Base-by-base conservation (phyloP, 2,329 filamentous ascomycete genomes). In the Diplocarpon mali region DNA sequence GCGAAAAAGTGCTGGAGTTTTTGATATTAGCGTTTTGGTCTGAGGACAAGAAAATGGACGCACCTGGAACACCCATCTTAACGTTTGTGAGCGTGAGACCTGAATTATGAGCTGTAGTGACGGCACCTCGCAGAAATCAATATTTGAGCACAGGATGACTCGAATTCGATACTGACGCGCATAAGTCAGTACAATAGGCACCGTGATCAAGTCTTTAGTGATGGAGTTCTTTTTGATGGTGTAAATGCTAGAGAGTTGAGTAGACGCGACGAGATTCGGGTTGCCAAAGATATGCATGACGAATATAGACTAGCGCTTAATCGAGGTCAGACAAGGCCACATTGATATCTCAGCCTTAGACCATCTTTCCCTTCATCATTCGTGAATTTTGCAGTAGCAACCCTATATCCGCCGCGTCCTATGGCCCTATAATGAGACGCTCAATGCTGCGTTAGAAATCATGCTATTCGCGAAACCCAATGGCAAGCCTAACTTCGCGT, bases 1-100 rank as follows among this genome's bases (percentile, higher is more conserved):
- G 76, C 59, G 77, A 66, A 95, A 96, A 15, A 61, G 48, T 36
- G 59, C 59, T 56, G 45, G 11, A 35, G 27, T 13, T 27, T 34
- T 35, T 1, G 29, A 15, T 17, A 37, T 50, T 45, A 51, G 47
- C 35, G 46, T 20, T 42, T 35, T 20, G 5, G 4, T 31, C n/a
- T 28, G 7, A 29, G 12, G 36, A 16, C 13, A 5, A 20, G 13
- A 4, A 27, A 34, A 24, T 16, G 27, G 15, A 27, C 54, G 35
- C 17, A 58, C 56, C 54, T 50, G 58, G 58, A 44, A 60, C 58
- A 54, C 59, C 59, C 59, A 61, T 61, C 9, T 40, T 55, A 8
- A 2, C 16, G 17, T 27, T 11, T 35, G 17, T 14, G 14, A 14
- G 3, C 8, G 24, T 12, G 11, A 14, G 28, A 29, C 6, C n/a